Percentiles rank a stretch among this genome's conserved stretches.
Evolutionary conservation across 1,139 yeast species (phyloP).

Genomic region (Nakaseomyces kungkrabaensis): DNA sequence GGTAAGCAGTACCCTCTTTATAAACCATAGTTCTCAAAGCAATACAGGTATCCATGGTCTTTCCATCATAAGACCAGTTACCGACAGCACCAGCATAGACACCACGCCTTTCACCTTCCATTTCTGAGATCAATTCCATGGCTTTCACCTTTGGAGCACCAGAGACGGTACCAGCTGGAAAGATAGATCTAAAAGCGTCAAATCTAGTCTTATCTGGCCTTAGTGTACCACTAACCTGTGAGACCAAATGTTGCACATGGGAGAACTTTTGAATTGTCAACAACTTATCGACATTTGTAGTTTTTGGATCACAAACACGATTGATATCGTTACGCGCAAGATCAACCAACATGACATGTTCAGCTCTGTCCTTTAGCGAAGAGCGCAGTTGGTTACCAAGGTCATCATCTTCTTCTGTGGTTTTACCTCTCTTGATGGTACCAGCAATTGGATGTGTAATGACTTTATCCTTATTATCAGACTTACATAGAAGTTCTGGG

Average conservation of each 20-base stretch:
- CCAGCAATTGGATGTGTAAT: conserved; percentile 98
- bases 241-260: conserved; percentile 95
- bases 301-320: conserved; percentile 79
- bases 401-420: conserved; percentile 81
- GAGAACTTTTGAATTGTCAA: conserved; percentile 87
- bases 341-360: conserved; percentile 96
- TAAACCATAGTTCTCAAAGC: conserved; percentile 94
- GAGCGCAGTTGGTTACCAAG: conserved; percentile 64
- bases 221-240: conserved; percentile 87
- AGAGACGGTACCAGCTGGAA: conserved; percentile 97
- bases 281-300: conserved; percentile 79
- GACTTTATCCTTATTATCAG: conserved; percentile 61
- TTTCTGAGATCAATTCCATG: conserved; percentile 84
- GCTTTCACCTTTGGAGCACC: conserved; percentile 98
- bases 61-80: conserved; percentile 90
- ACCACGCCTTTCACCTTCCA: conserved; percentile 88
- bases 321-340: conserved; percentile 92
- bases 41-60: conserved; percentile 92
- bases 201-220: conserved; percentile 78
- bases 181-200: conserved; percentile 93
- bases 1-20: conserved; percentile 80
- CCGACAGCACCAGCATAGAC: conserved; percentile 99
- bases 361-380: conserved; percentile 91
- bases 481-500: conserved; percentile 83
- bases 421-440: conserved; percentile 80